Conservation (phyloP, 2,329 filamentous ascomycete genomes). For the Claviceps digitariae region DNA sequence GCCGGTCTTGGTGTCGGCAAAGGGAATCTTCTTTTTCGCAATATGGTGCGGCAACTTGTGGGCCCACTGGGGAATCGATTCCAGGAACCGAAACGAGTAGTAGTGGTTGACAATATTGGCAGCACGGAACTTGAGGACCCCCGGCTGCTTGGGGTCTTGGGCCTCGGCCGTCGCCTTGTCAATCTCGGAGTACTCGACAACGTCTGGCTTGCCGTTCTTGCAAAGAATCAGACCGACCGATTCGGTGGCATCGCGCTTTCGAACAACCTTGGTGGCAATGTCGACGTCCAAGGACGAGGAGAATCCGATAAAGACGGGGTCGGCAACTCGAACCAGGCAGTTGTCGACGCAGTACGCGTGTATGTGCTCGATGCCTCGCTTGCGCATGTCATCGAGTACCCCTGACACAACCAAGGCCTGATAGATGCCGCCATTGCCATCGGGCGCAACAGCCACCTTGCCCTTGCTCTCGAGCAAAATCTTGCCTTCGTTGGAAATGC, state of each 20-base stretch:
- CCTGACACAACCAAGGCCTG: slow-evolving; percentile 71
- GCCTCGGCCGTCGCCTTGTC: slow-evolving; percentile 80
- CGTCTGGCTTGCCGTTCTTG: slow-evolving; percentile 92
- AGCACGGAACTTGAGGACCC: slow-evolving; percentile 85
- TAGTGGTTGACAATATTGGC: slow-evolving; percentile 99
- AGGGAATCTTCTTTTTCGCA: slow-evolving; percentile 96
- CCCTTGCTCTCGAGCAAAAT: slow-evolving; percentile 85
- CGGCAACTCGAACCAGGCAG: slow-evolving; percentile 97
- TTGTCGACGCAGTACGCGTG: slow-evolving; percentile 99
- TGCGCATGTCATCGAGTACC: slow-evolving; percentile 75
- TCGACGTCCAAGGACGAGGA: slow-evolving; percentile 77
- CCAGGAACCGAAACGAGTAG: slow-evolving; percentile 88
- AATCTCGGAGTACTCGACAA: slow-evolving; percentile 98
- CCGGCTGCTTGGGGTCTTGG: slow-evolving; percentile 65
- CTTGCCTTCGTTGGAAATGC: slow-evolving; percentile 95
- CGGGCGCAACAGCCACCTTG: slow-evolving; percentile 85
- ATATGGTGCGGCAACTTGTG: slow-evolving; percentile 88
- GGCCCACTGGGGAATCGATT: slow-evolving; percentile 77
- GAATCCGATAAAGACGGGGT: slow-evolving; percentile 92
- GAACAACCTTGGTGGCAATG: slow-evolving; percentile 98
- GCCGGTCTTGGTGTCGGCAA: slow-evolving; percentile 61
- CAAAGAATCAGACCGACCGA: slow-evolving; percentile 87
- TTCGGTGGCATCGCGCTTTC: slow-evolving; percentile 93
- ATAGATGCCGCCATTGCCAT: slow-evolving; percentile 96
- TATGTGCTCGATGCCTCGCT: slow-evolving; percentile 83